Percentiles rank a stretch among this genome's conserved stretches.
phyloP scores from a whole-genome alignment of 768 basidiomycete species.

The Trametes maxima region DNA sequence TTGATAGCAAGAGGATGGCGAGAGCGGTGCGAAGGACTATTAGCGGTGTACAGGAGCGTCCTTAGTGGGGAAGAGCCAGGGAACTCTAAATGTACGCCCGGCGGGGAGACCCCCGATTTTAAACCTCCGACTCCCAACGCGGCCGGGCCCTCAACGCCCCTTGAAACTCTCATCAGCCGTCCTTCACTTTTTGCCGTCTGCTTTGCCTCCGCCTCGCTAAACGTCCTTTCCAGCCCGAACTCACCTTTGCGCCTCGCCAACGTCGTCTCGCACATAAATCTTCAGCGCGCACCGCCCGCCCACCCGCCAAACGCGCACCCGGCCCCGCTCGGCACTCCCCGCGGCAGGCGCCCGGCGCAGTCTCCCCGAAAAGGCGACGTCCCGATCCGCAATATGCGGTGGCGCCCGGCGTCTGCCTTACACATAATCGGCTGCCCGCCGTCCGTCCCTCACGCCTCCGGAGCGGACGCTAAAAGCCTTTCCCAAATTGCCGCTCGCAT shows the following conservation, averaged over 20 bases:
- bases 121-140: constrained; percentile 29
- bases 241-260: not conserved
- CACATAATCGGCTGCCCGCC: constrained; percentile 14
- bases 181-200: constrained; percentile 22
- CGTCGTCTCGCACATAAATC: not conserved
- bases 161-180: constrained; percentile 26
- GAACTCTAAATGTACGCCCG: constrained; percentile 31
- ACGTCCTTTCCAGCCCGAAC: not conserved
- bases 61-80: constrained; percentile 25
- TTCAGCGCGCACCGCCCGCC: not conserved
- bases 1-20: constrained; percentile 31
- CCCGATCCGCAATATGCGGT: constrained; percentile 3
- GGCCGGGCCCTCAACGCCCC: constrained; percentile 29
- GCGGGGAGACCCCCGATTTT: constrained; percentile 33
- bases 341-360: constrained; percentile 8
- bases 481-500: constrained; percentile 5
- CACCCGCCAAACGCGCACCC: not conserved
- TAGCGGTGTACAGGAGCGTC: constrained; percentile 37
- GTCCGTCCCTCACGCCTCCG: not conserved
- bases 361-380: constrained; percentile 20
- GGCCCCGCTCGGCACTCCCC: not conserved
- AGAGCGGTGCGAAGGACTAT: constrained; percentile 31
- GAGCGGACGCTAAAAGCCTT: constrained; percentile 14
- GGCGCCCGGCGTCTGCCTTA: constrained; percentile 1
- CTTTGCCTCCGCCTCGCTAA: constrained; percentile 15